Percentiles rank a stretch among this genome's conserved stretches.
Conservation (phyloP, 2,329 filamentous ascomycete species). For the Fusarium begoniae region DNA sequence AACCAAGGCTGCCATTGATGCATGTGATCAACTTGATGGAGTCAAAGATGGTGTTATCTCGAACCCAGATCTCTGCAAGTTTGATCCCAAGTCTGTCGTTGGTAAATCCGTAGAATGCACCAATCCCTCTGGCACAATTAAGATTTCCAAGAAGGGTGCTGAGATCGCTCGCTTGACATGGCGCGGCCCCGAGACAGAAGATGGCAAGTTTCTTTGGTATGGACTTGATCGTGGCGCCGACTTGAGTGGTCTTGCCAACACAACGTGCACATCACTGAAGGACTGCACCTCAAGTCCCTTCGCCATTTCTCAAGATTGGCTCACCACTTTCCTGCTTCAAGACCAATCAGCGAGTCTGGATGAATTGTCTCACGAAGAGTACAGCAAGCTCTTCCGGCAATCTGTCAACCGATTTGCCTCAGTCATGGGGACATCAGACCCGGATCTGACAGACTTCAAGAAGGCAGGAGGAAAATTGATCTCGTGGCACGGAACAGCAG, state of each 20-base stretch:
- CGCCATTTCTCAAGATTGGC: constrained; percentile 2
- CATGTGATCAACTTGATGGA: constrained; percentile 40
- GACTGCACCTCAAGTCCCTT: constrained; percentile 14
- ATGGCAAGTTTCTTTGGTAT: constrained; percentile 26
- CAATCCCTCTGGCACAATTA: not conserved
- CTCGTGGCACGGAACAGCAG: constrained; percentile 30
- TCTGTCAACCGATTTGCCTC: constrained; percentile 26
- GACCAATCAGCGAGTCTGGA: not conserved
- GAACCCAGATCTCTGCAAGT: constrained; percentile 22
- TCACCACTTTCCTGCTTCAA: constrained; percentile 2
- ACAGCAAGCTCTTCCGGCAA: constrained; percentile 9
- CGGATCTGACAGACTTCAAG: constrained; percentile 25
- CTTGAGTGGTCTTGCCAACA: constrained; percentile 7
- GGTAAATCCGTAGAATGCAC: constrained; percentile 22
- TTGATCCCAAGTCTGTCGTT: constrained; percentile 34
- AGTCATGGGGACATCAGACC: constrained; percentile 21
- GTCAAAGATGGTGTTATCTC: constrained; percentile 38
- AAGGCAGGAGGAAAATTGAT: constrained; percentile 26
- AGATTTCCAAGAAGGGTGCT: constrained; percentile 9
- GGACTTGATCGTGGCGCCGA: constrained; percentile 2
- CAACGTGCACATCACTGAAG: not conserved
- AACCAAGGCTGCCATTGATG: constrained; percentile 47
- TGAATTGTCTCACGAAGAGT: not conserved
- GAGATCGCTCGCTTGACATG: constrained; percentile 4
- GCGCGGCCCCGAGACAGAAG: constrained; percentile 5